Percentiles rank a stretch among this genome's conserved stretches.
These are phyloP conservation scores for Ogataea neopini DNA, from an alignment of 805 yeast genomes.

Conservation along the genomic window DNA sequence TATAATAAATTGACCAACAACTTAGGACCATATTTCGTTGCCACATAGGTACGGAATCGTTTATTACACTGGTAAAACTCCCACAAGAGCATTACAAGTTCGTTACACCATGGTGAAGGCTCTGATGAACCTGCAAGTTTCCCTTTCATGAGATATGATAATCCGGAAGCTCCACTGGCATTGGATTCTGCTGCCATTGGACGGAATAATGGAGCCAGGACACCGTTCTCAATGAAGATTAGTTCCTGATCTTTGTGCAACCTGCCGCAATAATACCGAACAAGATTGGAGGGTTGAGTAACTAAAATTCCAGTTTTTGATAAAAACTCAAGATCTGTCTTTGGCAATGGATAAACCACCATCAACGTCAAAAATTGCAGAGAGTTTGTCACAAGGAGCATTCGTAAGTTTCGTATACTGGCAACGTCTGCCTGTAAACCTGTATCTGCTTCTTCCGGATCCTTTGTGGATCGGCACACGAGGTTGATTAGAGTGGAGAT, in stretches of 20 bases:
- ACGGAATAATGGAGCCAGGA: slow-evolving; percentile 47
- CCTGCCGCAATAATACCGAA: slow-evolving; percentile 52
- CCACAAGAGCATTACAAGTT: slow-evolving; percentile 67
- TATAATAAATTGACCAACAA: slow-evolving; percentile 55
- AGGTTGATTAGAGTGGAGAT: slow-evolving; percentile 73
- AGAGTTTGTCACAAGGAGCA: slow-evolving; percentile 51
- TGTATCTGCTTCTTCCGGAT: slow-evolving; percentile 40
- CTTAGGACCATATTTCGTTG: slow-evolving; percentile 48
- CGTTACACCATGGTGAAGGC: slow-evolving; percentile 50
- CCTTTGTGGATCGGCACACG: slow-evolving; percentile 50
- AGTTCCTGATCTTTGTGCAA: slow-evolving; percentile 58
- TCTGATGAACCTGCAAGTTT: slow-evolving; percentile 20
- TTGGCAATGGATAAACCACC: slow-evolving; percentile 65
- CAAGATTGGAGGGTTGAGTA: slow-evolving; percentile 45
- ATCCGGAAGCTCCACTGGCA: slow-evolving; percentile 23
- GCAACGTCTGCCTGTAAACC: slow-evolving; percentile 40
- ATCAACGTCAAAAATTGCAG: slow-evolving; percentile 63
- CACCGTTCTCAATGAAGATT: slow-evolving; percentile 45
- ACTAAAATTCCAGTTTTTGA: slow-evolving; percentile 33
- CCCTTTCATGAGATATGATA: slow-evolving; percentile 31
- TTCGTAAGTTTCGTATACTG: slow-evolving; percentile 42
- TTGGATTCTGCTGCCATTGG: slow-evolving; percentile 37
- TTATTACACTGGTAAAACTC: slow-evolving; percentile 75
- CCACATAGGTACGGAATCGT: slow-evolving; percentile 46
- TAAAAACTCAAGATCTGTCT: slow-evolving; percentile 40